Conservation (phyloP, 768 basidiomycete species). For the Suillus americanus region DNA sequence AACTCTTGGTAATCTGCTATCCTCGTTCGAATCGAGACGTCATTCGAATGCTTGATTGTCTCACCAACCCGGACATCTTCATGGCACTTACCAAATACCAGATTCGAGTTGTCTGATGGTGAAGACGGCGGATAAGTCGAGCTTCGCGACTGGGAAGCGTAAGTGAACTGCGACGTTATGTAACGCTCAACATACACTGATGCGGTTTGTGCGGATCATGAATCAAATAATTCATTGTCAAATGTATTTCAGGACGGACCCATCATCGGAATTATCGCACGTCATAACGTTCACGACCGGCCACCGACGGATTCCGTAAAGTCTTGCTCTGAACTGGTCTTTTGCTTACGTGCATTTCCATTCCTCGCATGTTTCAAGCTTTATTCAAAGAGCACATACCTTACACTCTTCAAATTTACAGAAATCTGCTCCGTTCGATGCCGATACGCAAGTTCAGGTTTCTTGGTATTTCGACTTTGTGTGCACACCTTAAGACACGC, state of each 20-base stretch:
- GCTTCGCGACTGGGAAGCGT: background rate
- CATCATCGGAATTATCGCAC: too few species aligned
- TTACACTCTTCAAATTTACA: background rate
- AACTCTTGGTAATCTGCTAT: background rate
- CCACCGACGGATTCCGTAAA: too few species aligned
- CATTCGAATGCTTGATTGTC: background rate
- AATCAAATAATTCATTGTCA: background rate
- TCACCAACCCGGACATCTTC: background rate
- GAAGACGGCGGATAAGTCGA: background rate
- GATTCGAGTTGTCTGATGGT: background rate
- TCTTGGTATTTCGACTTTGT: background rate
- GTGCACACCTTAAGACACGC: background rate
- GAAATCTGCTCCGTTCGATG: background rate
- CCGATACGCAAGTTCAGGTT: background rate
- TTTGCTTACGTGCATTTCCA: too few species aligned
- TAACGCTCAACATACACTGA: background rate
- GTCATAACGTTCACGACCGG: too few species aligned
- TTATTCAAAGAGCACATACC: background rate
- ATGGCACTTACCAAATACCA: background rate
- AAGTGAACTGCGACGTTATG: too few species aligned
- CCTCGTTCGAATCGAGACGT: background rate
- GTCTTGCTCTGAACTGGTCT: too few species aligned
- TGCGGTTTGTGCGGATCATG: background rate
- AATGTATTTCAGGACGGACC: background rate
- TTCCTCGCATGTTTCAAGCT: background rate